Evolutionary conservation across 2,329 filamentous ascomycete species (phyloP).

Genomic region (Aspergillus melleus): DNA sequence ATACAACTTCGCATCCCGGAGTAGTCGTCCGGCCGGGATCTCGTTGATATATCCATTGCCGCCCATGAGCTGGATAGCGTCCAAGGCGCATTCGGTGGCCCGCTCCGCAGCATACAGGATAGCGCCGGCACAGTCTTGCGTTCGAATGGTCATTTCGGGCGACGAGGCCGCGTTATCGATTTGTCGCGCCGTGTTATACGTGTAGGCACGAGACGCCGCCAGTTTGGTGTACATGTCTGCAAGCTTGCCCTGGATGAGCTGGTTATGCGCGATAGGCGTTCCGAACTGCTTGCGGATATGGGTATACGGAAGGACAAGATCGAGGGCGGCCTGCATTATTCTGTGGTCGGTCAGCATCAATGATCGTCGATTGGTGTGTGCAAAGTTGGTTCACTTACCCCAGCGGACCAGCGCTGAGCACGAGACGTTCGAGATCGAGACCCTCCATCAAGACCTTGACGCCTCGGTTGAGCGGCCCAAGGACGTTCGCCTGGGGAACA

Average conservation of each 20-base stretch:
- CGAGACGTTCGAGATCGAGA: constrained; percentile 87
- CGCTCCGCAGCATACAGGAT: constrained; percentile 92
- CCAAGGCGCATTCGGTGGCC: constrained; percentile 77
- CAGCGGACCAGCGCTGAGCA: constrained; percentile 84
- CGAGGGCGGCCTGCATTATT: constrained; percentile 89
- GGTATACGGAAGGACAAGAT: constrained; percentile 82
- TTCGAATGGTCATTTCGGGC: constrained; percentile 58
- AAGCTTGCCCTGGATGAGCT: constrained; percentile 87
- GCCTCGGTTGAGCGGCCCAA: constrained; percentile 78
- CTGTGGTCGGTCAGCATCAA: constrained; percentile 24
- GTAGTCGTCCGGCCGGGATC: constrained; percentile 80
- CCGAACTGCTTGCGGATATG: constrained; percentile 90
- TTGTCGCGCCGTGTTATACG: constrained; percentile 74
- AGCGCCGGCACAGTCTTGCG: constrained; percentile 90
- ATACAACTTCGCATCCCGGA: constrained; percentile 80
- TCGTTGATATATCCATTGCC: constrained; percentile 97
- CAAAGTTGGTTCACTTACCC: constrained; percentile 50
- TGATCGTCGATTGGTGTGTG: neutral
- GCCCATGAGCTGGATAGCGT: constrained; percentile 88
- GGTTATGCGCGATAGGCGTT: constrained; percentile 82
- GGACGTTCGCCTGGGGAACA: constrained; percentile 76
- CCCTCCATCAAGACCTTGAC: constrained; percentile 95
- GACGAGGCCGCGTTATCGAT: constrained; percentile 70
- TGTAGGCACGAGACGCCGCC: constrained; percentile 80
- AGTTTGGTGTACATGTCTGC: constrained; percentile 98